phyloP scores from a whole-genome alignment of 2,329 filamentous ascomycete species.

The Arthrobotrys megalospora region DNA sequence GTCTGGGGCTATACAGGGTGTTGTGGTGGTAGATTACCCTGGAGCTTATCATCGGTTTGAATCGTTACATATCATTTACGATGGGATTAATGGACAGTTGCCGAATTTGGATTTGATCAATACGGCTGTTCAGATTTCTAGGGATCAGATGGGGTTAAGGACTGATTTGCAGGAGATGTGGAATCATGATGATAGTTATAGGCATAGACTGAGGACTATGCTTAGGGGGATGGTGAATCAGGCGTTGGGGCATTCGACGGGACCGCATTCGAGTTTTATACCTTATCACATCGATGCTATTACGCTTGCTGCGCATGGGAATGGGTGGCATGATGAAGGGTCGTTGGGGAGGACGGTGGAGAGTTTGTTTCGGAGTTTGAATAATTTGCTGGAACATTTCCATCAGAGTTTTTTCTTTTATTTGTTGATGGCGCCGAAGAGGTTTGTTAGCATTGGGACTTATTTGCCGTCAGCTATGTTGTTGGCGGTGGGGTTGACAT shows the following conservation, averaged over 20 bases:
- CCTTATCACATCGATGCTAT: conserved; percentile 98
- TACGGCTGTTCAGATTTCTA: conserved; percentile 88
- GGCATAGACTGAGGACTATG: conserved; percentile 87
- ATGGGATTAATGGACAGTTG: conserved; percentile 94
- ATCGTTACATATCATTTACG: conserved; percentile 90
- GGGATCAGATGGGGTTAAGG: conserved; percentile 90
- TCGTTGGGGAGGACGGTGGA: conserved; percentile 90
- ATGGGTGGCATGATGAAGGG: conserved; percentile 99
- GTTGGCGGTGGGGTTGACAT: conserved; percentile 92
- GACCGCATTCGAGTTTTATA: conserved; percentile 95
- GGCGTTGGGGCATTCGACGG: conserved; percentile 87
- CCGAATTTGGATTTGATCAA: conserved; percentile 97
- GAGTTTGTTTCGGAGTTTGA: conserved; percentile 90
- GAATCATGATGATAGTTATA: conserved; percentile 81
- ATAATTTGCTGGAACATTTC: conserved; percentile 95
- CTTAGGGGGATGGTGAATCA: conserved; percentile 93
- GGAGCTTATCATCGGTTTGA: conserved; percentile 83
- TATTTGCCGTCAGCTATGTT: conserved; percentile 99
- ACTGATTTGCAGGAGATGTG: conserved; percentile 89
- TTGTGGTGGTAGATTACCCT: conserved; percentile 92
- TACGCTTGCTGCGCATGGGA: conserved; percentile 88
- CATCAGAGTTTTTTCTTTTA: conserved; percentile 99
- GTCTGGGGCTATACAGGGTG: conserved; percentile 92
- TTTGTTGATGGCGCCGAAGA: conserved; percentile 87
- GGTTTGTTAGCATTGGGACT: conserved; percentile 97